A percentile compares a stretch with the other conserved stretches of the same genome.
phyloP scores from a whole-genome alignment of 768 basidiomycete species.

The Leccinum boreale region DNA sequence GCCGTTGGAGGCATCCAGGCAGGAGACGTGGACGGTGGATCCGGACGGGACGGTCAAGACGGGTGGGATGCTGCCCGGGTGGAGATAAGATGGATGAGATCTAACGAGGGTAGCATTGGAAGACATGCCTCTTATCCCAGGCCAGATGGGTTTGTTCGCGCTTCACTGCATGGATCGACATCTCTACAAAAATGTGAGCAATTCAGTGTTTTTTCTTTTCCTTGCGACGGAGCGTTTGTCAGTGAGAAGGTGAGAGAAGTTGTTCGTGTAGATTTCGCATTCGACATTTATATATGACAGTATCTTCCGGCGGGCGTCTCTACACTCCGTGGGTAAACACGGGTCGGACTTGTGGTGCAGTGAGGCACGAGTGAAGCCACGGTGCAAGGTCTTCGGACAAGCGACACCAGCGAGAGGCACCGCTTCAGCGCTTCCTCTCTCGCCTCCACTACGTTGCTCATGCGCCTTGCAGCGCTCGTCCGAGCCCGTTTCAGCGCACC shows the following conservation, averaged over 20 bases:
- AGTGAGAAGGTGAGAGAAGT: neutral
- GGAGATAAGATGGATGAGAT: neutral
- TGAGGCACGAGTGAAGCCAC: no score
- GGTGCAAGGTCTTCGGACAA: no score
- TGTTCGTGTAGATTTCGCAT: neutral
- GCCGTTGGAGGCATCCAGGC: conserved; percentile 62
- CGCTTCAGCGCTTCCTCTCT: no score
- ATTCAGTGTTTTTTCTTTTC: neutral
- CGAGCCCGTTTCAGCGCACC: no score
- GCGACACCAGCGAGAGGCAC: no score
- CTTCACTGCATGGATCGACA: conserved; percentile 55
- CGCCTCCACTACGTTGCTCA: no score
- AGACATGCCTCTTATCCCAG: conserved; percentile 55
- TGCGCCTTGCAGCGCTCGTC: no score
- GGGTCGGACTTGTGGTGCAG: no score
- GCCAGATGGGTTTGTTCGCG: conserved; percentile 52
- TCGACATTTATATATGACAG: neutral
- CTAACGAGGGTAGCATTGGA: neutral
- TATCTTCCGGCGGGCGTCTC: neutral
- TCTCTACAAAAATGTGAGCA: neutral
- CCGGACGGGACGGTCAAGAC: conserved; percentile 49
- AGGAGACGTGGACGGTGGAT: conserved; percentile 54
- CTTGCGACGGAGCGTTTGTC: neutral
- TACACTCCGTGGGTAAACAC: neutral
- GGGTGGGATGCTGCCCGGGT: conserved; percentile 45